Percentiles rank a stretch among this genome's conserved stretches.
These are phyloP conservation scores for Mortierella alpina DNA, from an alignment of 192 early-diverging fungal genomes.

Conservation along the genomic window DNA sequence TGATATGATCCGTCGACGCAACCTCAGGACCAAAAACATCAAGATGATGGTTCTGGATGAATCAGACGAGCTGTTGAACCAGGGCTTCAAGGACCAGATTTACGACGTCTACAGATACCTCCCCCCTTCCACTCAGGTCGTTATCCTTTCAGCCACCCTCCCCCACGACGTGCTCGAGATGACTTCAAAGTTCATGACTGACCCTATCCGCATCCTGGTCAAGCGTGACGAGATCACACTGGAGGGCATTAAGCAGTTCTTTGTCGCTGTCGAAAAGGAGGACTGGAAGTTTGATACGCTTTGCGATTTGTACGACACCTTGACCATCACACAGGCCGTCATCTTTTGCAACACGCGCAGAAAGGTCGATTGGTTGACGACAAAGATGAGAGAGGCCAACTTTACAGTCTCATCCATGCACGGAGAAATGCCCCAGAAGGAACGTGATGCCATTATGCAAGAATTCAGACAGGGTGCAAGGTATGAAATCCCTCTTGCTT, in stretches of 20 bases:
- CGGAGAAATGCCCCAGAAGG: slow-evolving; percentile 99
- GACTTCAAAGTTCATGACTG: slow-evolving; percentile 97
- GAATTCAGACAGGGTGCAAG: slow-evolving; percentile 94
- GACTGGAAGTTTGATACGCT: slow-evolving; percentile 99
- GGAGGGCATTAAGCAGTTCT: slow-evolving; percentile 99
- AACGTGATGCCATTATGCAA: slow-evolving; percentile 97
- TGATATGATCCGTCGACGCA: slow-evolving; percentile 95
- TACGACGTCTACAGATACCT: slow-evolving; percentile 94
- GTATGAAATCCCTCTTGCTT: slow-evolving; percentile 24
- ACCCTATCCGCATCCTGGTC: slow-evolving; percentile 93
- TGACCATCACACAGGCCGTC: slow-evolving; percentile 98
- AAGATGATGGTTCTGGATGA: slow-evolving; percentile 98
- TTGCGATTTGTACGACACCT: slow-evolving; percentile 96
- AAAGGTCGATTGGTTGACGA: slow-evolving; percentile 98
- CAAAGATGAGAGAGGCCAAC: slow-evolving; percentile 95
- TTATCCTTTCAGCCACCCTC: slow-evolving; percentile 91
- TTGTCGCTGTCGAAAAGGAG: slow-evolving; percentile 95
- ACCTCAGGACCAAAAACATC: slow-evolving; percentile 83
- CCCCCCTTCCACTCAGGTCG: slow-evolving; percentile 92
- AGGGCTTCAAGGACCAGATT: slow-evolving; percentile 98
- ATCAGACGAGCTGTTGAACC: slow-evolving; percentile 94
- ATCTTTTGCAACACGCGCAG: slow-evolving; percentile 98
- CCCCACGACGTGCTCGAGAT: slow-evolving; percentile 97
- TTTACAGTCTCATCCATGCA: slow-evolving; percentile 99
- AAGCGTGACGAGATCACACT: slow-evolving; percentile 99